Conservation (phyloP, 495 filamentous ascomycete genomes). For the Poronia punctata region DNA sequence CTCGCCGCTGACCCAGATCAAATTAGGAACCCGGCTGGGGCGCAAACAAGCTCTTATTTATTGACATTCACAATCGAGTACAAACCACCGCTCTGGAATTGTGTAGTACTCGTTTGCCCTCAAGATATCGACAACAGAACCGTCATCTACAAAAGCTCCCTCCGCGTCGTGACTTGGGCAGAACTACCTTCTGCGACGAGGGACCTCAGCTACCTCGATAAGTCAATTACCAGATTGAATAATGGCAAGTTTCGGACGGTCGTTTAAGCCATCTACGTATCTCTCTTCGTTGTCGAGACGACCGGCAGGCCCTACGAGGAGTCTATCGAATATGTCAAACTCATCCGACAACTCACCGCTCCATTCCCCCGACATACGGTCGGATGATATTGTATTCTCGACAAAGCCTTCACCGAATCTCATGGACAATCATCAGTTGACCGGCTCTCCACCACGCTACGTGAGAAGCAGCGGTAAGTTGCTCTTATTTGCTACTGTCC, state of each 20-base stretch:
- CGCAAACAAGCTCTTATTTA: too few species aligned
- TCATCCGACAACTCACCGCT: slow-evolving; percentile 29
- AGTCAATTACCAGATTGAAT: not conserved
- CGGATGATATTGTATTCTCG: slow-evolving; percentile 23
- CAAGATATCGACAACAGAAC: too few species aligned
- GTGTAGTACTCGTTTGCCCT: too few species aligned
- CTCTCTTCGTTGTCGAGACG: slow-evolving; percentile 27
- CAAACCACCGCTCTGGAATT: too few species aligned
- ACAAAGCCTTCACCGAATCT: slow-evolving; percentile 19
- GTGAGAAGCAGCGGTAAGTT: slow-evolving; percentile 18
- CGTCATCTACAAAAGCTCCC: too few species aligned
- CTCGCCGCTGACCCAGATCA: too few species aligned
- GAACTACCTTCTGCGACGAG: too few species aligned
- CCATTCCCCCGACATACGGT: slow-evolving; percentile 19
- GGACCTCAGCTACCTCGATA: not conserved
- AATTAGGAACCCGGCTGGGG: too few species aligned
- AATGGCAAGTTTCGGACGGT: slow-evolving; percentile 30
- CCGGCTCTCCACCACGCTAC: slow-evolving; percentile 8
- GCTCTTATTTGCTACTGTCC: slow-evolving; percentile 1
- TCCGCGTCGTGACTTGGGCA: too few species aligned
- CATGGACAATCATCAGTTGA: slow-evolving; percentile 11
- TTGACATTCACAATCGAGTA: too few species aligned
- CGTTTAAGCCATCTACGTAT: slow-evolving; percentile 32
- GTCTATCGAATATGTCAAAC: slow-evolving; percentile 22
- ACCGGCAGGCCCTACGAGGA: slow-evolving; percentile 24